A percentile compares a stretch with the other conserved stretches of the same genome.
Conservation (phyloP, 2,329 filamentous ascomycete genomes). For the Fusarium cicatricum region DNA sequence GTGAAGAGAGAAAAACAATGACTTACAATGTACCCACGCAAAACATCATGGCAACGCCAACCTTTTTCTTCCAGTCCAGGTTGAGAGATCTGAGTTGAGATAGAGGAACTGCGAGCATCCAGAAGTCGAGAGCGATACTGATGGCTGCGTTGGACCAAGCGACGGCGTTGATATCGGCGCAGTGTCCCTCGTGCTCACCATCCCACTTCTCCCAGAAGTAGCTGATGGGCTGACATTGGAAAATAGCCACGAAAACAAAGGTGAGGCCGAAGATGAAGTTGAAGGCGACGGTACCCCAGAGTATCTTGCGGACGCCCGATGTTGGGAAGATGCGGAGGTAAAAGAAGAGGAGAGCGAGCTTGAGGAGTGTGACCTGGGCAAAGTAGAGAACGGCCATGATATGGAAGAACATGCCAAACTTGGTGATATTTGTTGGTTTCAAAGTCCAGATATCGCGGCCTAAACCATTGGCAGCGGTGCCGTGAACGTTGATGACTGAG, state of each 20-base stretch:
- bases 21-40: slow-evolving; percentile 57
- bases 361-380: slow-evolving; percentile 54
- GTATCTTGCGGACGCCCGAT: slow-evolving; percentile 47
- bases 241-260: slow-evolving; percentile 55
- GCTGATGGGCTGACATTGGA: slow-evolving; percentile 60
- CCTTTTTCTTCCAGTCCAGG: slow-evolving; percentile 57
- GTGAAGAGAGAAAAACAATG: neutral
- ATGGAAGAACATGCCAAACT: slow-evolving; percentile 55
- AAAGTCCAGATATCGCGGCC: slow-evolving; percentile 62
- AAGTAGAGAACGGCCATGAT: slow-evolving; percentile 57
- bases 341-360: slow-evolving; percentile 62
- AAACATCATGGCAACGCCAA: slow-evolving; percentile 61
- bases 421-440: slow-evolving; percentile 50
- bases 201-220: slow-evolving; percentile 65
- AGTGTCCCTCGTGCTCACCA: slow-evolving; percentile 55
- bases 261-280: slow-evolving; percentile 50
- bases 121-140: slow-evolving; percentile 61
- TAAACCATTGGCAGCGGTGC: slow-evolving; percentile 51
- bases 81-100: slow-evolving; percentile 53
- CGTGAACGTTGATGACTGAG: slow-evolving; percentile 44
- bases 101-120: slow-evolving; percentile 61
- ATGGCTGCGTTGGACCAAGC: slow-evolving; percentile 61
- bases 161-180: slow-evolving; percentile 58
- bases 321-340: slow-evolving; percentile 63
- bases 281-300: slow-evolving; percentile 54